Conservation (phyloP, 176 grass and related monocot genomes). For the Carex cristatella region DNA sequence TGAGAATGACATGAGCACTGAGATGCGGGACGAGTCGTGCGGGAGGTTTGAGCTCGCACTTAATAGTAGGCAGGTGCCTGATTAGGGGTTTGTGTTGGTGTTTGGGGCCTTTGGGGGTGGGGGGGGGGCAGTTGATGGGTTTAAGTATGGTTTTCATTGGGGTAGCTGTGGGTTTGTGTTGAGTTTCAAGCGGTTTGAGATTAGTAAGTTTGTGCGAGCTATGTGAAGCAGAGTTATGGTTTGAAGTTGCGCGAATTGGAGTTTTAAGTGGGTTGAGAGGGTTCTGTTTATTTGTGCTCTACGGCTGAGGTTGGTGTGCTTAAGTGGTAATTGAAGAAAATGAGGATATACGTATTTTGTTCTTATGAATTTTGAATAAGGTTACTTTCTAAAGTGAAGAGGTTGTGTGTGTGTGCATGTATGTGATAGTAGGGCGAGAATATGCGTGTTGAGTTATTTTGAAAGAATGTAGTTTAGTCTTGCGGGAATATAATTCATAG, state of each 20-base stretch:
- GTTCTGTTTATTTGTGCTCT: not conserved
- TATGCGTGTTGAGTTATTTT: not conserved
- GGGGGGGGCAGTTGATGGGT: not conserved
- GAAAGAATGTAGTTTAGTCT: not conserved
- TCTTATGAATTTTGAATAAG: constrained; percentile 9
- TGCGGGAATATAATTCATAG: not conserved
- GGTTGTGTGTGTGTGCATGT: not conserved
- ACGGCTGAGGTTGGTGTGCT: not conserved
- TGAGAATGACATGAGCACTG: constrained; percentile 91
- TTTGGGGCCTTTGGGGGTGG: not conserved
- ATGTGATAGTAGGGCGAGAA: not conserved
- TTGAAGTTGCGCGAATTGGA: not conserved
- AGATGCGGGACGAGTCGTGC: constrained; percentile 82
- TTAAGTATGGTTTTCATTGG: not conserved
- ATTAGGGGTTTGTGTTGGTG: constrained; percentile 19
- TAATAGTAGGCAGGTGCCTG: constrained; percentile 36
- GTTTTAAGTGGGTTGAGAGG: not conserved
- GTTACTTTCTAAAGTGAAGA: not conserved
- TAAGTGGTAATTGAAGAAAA: not conserved
- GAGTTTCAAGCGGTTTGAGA: not conserved
- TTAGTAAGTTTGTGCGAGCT: not conserved
- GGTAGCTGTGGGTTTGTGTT: not conserved
- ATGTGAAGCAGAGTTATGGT: not conserved
- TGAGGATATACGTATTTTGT: constrained; percentile 2
- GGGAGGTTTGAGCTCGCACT: constrained; percentile 61